Evolutionary conservation across 352 stramenopile genomes (phyloP), one percentile per base, ranked within the genome.

Genomic region (Globisporangium sylvaticum): DNA sequence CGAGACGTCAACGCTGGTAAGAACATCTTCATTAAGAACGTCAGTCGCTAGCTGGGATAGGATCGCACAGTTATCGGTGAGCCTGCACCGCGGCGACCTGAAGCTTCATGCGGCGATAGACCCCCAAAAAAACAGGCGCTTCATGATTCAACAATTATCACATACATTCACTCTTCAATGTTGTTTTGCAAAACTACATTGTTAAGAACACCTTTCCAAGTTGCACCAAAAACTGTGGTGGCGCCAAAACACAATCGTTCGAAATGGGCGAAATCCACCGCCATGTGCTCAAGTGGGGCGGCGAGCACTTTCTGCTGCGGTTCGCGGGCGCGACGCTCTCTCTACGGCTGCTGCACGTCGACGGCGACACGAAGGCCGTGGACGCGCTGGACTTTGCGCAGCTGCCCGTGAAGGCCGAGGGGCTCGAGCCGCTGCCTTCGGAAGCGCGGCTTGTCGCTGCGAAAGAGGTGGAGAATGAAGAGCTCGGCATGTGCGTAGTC

Each of bases 401-500:
- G 34, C 24, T 69, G 31, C 15, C 44, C 0, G 62, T 72, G 32
- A 53, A 62, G 8, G 39, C 5, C 0, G 50, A 66, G 4, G 50
- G 37, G 4, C 31, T 66, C 20, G 52, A 55, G 44, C 44, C 52
- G 22, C 34, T 87, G 48, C 73, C 76, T 18, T n/a, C 29, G 3
- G 57, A 73, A 14, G 75, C 78, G 32, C 60, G 34, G 9, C 73
- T 88, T 22, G 69, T 84, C 10, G 78, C 70, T 24, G 74, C 71
- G 5, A 74, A 74, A 55, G 71, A 80, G 62, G 74, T 85, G 52
- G 69, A 79, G 64, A 69, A 83, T 55, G 48, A 61, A 0, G 50
- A 72, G 5, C 60, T 85, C n/a, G 78, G 74, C 55, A 73, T 64
- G 80, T 88, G 67, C 61, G 72, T 79, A 24, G 20, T 1, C 34